Conservation (phyloP, 2,329 filamentous ascomycete species). For the Nothopassalora personata region DNA sequence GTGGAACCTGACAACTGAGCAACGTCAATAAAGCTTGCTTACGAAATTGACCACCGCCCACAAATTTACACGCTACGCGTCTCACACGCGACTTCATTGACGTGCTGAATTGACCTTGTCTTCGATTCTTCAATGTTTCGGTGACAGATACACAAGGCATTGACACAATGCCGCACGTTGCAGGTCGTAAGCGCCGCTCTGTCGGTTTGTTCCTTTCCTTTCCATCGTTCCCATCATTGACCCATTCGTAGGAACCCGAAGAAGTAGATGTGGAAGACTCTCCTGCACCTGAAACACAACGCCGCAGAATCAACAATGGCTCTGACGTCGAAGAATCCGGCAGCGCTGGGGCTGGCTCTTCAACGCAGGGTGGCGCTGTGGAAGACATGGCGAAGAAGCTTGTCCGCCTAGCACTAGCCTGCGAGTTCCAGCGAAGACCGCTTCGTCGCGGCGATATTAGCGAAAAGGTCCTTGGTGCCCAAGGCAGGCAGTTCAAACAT, state of each 20-base stretch:
- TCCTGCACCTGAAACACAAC: conserved; percentile 28
- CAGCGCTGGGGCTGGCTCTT: conserved; percentile 19
- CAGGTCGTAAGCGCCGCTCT: conserved; percentile 25
- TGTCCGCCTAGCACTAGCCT: conserved; percentile 56
- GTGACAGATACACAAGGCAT: not conserved
- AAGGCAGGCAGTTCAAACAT: conserved; percentile 64
- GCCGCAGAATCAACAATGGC: conserved; percentile 20
- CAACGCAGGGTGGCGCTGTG: conserved; percentile 26
- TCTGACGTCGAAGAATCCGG: conserved; percentile 16
- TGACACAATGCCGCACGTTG: conserved; percentile 15
- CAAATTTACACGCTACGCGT: not conserved
- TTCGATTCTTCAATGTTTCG: not conserved
- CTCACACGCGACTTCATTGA: not conserved
- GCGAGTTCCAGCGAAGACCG: conserved; percentile 54
- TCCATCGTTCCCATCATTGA: not conserved
- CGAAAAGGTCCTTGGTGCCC: conserved; percentile 64
- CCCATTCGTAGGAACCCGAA: conserved; percentile 19
- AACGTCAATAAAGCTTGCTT: not conserved
- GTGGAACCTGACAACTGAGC: not conserved
- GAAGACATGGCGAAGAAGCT: conserved; percentile 55
- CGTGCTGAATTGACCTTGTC: too few relatives aligned
- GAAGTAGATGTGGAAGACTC: conserved; percentile 22
- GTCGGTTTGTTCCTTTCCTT: conserved; percentile 15
- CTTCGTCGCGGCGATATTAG: conserved; percentile 56
- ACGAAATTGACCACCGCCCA: not conserved